Evolutionary conservation across 495 filamentous ascomycete genomes (phyloP), one percentile per base, ranked within the genome.

Genomic region (Alectoria sarmentosa): DNA sequence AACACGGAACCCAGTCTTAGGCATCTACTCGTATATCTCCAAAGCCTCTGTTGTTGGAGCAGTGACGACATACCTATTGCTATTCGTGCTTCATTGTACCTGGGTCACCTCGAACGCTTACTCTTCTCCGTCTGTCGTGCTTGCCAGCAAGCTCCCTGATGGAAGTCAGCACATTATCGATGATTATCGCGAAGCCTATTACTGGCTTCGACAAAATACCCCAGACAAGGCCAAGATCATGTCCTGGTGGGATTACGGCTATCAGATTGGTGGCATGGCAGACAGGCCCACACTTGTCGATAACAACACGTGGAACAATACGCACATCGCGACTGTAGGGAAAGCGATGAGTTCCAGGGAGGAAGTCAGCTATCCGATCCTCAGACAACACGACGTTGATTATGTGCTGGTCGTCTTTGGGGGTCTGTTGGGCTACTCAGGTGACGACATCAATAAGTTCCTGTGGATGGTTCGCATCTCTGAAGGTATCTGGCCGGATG

Each of bases 301-400:
- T 79, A 99, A 99, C 79, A 99, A 99, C 77, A 99, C 95, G 21
- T 99, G 95, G 95, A 99, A 99, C 78, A 99, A 99, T 79, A 99
- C 95, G 17, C 95, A 99, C 74, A 99, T 99, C 75, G 95, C 95
- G 46, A 99, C 95, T 19, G 95, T 99, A 58, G 95, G 95, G 69
- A 99, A 99, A 79, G 95, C 95, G 19, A 99, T 99, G 95, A 92
- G 89, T 79, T 96, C 91, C 8, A 81, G 90, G 58, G 95, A 99
- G 76, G 95, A 98, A 75, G 92, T 98, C 77, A 94, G 91, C 79
- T 99, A 98, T 75, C 93, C 94, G 0, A 99, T 99, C 70, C 89
- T 99, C 79, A 86, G 92, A 62, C 90, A 98, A 75, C 95, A 99
- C 73, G 95, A 99, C 75, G 95, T 99, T 15, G 93, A 98, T 76